Evolutionary conservation across 2,329 filamentous ascomycete species (phyloP).

Genomic region (Phaeosphaeriaceae sp.): DNA sequence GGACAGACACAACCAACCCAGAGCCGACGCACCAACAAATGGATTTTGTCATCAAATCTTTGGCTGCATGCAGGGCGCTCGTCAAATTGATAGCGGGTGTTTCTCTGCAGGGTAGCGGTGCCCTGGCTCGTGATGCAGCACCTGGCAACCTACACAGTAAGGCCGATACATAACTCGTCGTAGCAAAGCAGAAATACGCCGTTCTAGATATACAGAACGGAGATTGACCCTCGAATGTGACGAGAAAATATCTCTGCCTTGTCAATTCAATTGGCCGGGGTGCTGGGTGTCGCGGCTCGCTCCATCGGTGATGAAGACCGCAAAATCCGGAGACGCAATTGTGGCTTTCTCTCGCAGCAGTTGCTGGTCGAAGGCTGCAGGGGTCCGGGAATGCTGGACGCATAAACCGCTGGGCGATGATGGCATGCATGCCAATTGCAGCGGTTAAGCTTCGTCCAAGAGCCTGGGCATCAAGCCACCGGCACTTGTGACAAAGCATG

Average conservation of each 20-base stretch:
- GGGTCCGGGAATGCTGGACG: conserved; percentile 14
- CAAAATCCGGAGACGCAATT: neutral
- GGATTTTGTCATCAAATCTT: conserved; percentile 9
- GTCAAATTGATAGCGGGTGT: neutral
- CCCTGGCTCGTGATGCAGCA: neutral
- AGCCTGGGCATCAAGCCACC: conserved; percentile 33
- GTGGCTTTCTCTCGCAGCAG: neutral
- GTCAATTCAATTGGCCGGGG: conserved; percentile 10
- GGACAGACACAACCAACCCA: neutral
- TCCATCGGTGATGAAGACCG: neutral
- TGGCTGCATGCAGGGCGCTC: conserved; percentile 7
- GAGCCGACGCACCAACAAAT: conserved; percentile 4
- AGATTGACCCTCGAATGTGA: conserved; percentile 11
- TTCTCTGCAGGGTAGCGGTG: neutral
- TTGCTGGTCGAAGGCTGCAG: conserved; percentile 8
- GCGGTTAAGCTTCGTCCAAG: conserved; percentile 38
- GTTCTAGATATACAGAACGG: conserved; percentile 4
- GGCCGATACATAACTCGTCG: neutral
- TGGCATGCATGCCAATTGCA: conserved; percentile 22
- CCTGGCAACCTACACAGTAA: neutral
- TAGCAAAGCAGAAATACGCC: neutral
- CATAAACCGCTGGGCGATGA: conserved; percentile 24
- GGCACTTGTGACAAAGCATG: conserved; percentile 22
- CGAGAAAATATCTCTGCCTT: neutral
- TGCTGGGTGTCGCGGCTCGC: conserved; percentile 16